Evolutionary conservation across 257 asterid species (phyloP).

Genomic region (Pogostemon cablin): DNA sequence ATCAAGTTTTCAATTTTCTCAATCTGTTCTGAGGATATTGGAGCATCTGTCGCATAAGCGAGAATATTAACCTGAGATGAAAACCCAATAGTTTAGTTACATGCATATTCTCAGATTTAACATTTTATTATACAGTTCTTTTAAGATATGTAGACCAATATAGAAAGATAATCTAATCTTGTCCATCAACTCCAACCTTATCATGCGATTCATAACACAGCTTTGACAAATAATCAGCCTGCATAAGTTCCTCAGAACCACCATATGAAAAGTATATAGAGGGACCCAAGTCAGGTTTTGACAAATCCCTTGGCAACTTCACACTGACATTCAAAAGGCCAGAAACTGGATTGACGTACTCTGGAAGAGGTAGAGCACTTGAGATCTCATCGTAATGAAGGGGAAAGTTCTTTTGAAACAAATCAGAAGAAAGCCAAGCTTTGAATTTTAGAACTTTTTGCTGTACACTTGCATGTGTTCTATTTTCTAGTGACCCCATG

Average conservation of each 20-base stretch:
- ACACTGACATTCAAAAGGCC: conserved; percentile 82
- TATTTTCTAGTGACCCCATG: conserved; percentile 81
- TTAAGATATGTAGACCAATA: conserved; percentile 16
- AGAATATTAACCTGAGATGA: conserved; percentile 86
- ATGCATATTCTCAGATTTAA: conserved; percentile 22
- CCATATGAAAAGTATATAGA: conserved; percentile 76
- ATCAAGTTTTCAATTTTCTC: conserved; percentile 57
- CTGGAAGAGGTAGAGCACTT: conserved; percentile 78
- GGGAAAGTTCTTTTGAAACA: conserved; percentile 83
- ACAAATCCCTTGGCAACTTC: conserved; percentile 67
- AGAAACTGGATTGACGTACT: conserved; percentile 73
- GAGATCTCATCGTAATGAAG: conserved; percentile 70
- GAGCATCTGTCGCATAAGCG: conserved; percentile 80
- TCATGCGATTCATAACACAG: conserved; percentile 83
- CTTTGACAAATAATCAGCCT: conserved; percentile 69
- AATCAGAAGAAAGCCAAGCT: conserved; percentile 78
- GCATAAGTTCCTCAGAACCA: conserved; percentile 70
- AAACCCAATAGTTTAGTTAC: conserved; percentile 38
- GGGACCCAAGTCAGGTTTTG: conserved; percentile 81
- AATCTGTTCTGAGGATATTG: conserved; percentile 70
- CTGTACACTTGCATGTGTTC: conserved; percentile 64
- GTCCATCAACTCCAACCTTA: conserved; percentile 51
- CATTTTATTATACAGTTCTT: conserved; percentile 13
- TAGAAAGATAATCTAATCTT: conserved; percentile 21
- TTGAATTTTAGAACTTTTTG: conserved; percentile 66